Evolutionary conservation across 345 rosid species (phyloP), one percentile per base, ranked within the genome.

Genomic region (Arabis alpina): DNA sequence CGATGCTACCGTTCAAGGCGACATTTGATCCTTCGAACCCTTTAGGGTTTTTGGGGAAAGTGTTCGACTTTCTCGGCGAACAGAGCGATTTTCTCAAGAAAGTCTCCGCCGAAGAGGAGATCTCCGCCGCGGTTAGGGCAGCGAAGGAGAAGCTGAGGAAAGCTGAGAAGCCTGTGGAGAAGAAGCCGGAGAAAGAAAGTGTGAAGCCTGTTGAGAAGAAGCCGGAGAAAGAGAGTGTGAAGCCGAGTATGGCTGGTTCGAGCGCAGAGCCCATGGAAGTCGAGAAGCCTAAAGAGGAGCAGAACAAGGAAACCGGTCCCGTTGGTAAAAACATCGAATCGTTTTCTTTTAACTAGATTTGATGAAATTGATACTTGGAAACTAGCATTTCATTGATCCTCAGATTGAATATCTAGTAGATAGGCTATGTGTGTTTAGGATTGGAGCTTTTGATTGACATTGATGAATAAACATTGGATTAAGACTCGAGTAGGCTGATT

Each of bases 71-170:
- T 71, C 37, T 94, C 3, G 96, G 70, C 10, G 70, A 80, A 49
- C 90, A 88, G 81, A 88, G 81, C 71, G 89, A 89, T 75, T 94
- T 84, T 56, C 82, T 94, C 1, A 71, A 55, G 42, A 82, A 80
- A 57, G 86, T 76, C 37, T 42, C 83, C n/a, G 85, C 83, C 14
- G 98, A 87, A 83, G 74, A 70, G 81, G 88, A 91, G 83, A 82
- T 94, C 79, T 66, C 65, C 14, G 82, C 80, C 24, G 82, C 79
- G 36, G 80, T 84, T 54, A 81, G 73, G 73, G 83, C 82, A 0
- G 83, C 82, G 4, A 77, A 76, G 86, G 89, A 79, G 79, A 88
- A 73, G 81, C 40, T 66, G 75, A 81, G 49, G 83, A 84, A 66
- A 62, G 76, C n/a, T n/a, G n/a, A n/a, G n/a, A n/a, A n/a, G n/a